phyloP scores from a whole-genome alignment of 805 yeast genomes.

The Grigorovia jiainica region DNA sequence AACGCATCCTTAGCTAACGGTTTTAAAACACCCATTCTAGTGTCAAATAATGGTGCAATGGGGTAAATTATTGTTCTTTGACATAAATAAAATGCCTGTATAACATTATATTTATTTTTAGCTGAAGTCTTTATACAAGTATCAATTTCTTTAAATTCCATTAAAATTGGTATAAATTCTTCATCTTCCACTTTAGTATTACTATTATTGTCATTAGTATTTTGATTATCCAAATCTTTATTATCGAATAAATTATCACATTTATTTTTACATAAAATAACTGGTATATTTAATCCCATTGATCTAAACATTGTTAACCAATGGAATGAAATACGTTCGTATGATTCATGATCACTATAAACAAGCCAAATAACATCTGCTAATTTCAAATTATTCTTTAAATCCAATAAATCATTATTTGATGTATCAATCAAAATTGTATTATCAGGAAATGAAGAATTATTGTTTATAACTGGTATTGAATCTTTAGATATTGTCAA shows the following conservation, averaged over 20 bases:
- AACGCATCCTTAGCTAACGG: conserved; percentile 70
- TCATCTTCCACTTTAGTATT: conserved; percentile 51
- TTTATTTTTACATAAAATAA: conserved; percentile 84
- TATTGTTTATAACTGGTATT: conserved; percentile 31
- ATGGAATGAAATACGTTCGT: conserved; percentile 80
- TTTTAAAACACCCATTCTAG: conserved; percentile 77
- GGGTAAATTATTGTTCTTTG: conserved; percentile 92
- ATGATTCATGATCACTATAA: conserved; percentile 88
- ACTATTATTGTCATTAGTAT: conserved; percentile 2
- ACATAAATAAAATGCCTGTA: conserved; percentile 78
- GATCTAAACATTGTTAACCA: conserved; percentile 94
- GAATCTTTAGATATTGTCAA: conserved; percentile 71
- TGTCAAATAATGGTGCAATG: conserved; percentile 82
- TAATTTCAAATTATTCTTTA: conserved; percentile 66
- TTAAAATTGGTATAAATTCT: conserved; percentile 75
- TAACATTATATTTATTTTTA: conserved; percentile 70
- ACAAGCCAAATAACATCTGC: conserved; percentile 95
- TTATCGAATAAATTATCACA: conserved; percentile 34
- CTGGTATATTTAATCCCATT: conserved; percentile 87
- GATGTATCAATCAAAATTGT: conserved; percentile 77
- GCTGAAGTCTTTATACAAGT: conserved; percentile 88
- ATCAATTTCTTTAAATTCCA: conserved; percentile 90
- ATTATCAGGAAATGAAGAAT: conserved; percentile 42
- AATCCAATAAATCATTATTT: conserved; percentile 46
- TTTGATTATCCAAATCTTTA: conserved; percentile 4